Evolutionary conservation across 192 early-diverging fungal species (phyloP), one percentile per base, ranked within the genome.

Genomic region (Funneliformis mosseae): DNA sequence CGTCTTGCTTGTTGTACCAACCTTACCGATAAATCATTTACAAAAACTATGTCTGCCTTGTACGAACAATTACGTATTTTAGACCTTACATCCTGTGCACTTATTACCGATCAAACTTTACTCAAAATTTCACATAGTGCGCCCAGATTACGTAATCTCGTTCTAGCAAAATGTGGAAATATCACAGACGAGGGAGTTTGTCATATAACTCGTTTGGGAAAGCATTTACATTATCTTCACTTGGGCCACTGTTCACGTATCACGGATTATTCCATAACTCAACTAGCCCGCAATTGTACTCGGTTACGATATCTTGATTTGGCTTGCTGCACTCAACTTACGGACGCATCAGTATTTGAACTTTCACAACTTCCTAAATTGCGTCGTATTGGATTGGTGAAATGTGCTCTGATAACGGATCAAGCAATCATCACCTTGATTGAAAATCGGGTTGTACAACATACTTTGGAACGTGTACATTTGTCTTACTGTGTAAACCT

Each of bases 381-480:
- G 41, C 83, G 86, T 27, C 83, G 90, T n/a, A 89, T 91, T 42
- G 90, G 90, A 10, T 69, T 91, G 11, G 90, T 91, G 42, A 91
- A 91, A 75, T 91, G 90, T 81, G 79, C 81, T n/a, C 88, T 89
- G 23, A 87, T 91, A 38, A 89, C 90, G 4, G 88, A 91, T 70
- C 79, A 83, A 46, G 84, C 85, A 3, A 88, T 91, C 42, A 82
- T 85, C 33, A 86, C 87, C 8, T 81, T 91, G 68, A 77, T 86
- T 23, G 85, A 87, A 50, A 81, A 84, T 12, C 80, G 83, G 12
- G 76, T 85, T 5, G 83, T 88, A 1, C 76, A 84, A 0, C 82
- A 84, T 66, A 86, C 87, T 2, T 68, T 91, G 5, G 90, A 91
- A 72, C 82, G 90, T 10, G 88, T 91, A 0, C 90, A 91, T 77